Evolutionary conservation across 768 basidiomycete species (phyloP), one percentile per base, ranked within the genome.

Genomic region (Kwoniella dendrophila): DNA sequence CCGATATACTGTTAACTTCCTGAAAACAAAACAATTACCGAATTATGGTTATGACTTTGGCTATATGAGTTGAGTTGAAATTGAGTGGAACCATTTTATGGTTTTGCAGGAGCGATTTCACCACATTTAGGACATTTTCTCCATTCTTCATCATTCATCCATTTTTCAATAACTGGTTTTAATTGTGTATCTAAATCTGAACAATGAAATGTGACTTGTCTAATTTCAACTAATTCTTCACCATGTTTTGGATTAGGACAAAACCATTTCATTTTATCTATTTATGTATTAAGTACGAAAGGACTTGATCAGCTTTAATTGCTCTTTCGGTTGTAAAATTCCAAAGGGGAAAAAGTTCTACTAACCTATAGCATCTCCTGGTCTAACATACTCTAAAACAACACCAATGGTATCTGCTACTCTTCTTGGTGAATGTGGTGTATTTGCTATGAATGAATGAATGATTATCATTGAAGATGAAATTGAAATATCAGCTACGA

Each of bases 241-340:
- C 58, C 40, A 78, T 94, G 92, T 2, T 76, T 78, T 0, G 81
- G 71, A 29, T 68, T 67, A 3, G 86, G 85, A 79, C 92, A 98
- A 79, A 93, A 96, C 93, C 95, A 97, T 24, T 90, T 86, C 27
- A 98, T 83, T 0, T 87, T 87, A 76, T 99, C 94, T 96, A 69
- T 0, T 38, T 22, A 36, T 36, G 16, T 36, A 36, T 36, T 36
- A n/a, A n/a, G n/a, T n/a, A n/a, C n/a, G n/a, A n/a, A n/a, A n/a
- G n/a, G n/a, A n/a, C n/a, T n/a, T n/a, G n/a, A n/a, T n/a, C n/a
- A n/a, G n/a, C n/a, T n/a, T n/a, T n/a, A n/a, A n/a, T n/a, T n/a
- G n/a, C 16, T 36, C 34, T 8, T 8, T 36, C 7, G 34, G 7
- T 36, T 36, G 16, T 36, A 36, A 36, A 36, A 36, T 36, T n/a